Evolutionary conservation across 192 early-diverging fungal species (phyloP).

Genomic region (Spinellus fusiger): DNA sequence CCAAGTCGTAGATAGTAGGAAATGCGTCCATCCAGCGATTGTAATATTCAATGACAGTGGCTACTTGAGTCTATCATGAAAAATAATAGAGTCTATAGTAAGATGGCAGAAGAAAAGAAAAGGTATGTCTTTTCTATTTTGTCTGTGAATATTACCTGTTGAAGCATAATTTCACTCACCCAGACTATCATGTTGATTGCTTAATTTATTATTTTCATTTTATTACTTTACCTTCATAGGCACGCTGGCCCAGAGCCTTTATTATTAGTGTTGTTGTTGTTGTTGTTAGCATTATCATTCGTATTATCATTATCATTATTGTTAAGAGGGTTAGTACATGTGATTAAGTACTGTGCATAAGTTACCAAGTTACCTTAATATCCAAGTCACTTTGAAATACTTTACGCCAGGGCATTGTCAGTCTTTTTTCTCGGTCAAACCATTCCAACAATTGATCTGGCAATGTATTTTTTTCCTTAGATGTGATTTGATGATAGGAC

Average conservation of each 20-base stretch:
- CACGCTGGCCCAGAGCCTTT: slow-evolving; percentile 25
- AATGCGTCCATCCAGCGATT: slow-evolving; percentile 62
- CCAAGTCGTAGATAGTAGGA: slow-evolving; percentile 66
- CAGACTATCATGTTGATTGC: slow-evolving; percentile 41
- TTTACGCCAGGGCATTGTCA: slow-evolving; percentile 58
- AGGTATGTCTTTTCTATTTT: not conserved
- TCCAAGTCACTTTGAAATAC: slow-evolving; percentile 17
- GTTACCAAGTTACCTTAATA: slow-evolving; percentile 21
- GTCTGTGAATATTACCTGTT: slow-evolving; percentile 43
- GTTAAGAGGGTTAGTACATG: no score
- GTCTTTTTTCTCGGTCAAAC: slow-evolving; percentile 55
- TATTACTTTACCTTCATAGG: slow-evolving; percentile 41
- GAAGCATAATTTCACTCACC: slow-evolving; percentile 83
- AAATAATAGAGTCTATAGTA: not conserved
- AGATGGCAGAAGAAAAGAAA: not conserved
- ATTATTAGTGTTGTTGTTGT: not conserved
- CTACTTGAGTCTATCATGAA: slow-evolving; percentile 57
- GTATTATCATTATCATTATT: not conserved
- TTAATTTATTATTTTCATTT: not conserved
- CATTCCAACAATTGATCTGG: slow-evolving; percentile 47
- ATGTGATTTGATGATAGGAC: slow-evolving; percentile 34
- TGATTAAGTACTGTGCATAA: no score
- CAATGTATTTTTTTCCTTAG: slow-evolving; percentile 12
- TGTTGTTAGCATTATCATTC: not conserved
- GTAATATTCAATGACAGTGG: slow-evolving; percentile 65